Conservation (phyloP, 257 asterid genomes). For the Coffea eugenioides region DNA sequence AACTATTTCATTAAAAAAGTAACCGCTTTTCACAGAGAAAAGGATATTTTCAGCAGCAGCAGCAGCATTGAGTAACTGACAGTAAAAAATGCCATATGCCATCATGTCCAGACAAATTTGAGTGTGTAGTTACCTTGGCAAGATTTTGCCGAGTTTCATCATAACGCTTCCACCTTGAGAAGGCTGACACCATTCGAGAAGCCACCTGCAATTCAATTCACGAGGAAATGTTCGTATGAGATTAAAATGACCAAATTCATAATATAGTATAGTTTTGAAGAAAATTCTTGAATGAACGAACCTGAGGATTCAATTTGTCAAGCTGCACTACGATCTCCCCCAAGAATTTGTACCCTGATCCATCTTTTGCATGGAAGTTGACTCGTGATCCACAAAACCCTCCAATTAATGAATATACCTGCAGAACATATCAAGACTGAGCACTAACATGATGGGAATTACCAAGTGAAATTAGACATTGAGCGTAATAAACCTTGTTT, state of each 20-base stretch:
- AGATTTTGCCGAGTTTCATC: slow-evolving; percentile 76
- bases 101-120: background rate
- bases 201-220: slow-evolving; percentile 55
- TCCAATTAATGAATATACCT: slow-evolving; percentile 74
- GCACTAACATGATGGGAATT: background rate
- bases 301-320: slow-evolving; percentile 88
- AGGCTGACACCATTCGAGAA: slow-evolving; percentile 83
- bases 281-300: slow-evolving; percentile 29
- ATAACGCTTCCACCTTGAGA: slow-evolving; percentile 93
- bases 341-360: slow-evolving; percentile 75
- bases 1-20: background rate
- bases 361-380: slow-evolving; percentile 71
- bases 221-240: background rate
- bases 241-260: background rate
- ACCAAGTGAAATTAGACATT: background rate
- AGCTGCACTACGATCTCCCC: slow-evolving; percentile 75
- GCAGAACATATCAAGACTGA: slow-evolving; percentile 12
- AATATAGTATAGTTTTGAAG: background rate
- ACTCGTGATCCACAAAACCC: slow-evolving; percentile 74
- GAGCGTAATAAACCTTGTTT: slow-evolving; percentile 50
- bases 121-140: slow-evolving; percentile 54
- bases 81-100: background rate
- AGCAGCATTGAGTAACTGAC: background rate
- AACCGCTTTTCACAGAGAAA: background rate
- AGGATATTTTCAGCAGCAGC: background rate